These are phyloP conservation scores for Emmonsiellopsis sp. DNA, from an alignment of 2,329 filamentous ascomycete species.

Conservation along the genomic window DNA sequence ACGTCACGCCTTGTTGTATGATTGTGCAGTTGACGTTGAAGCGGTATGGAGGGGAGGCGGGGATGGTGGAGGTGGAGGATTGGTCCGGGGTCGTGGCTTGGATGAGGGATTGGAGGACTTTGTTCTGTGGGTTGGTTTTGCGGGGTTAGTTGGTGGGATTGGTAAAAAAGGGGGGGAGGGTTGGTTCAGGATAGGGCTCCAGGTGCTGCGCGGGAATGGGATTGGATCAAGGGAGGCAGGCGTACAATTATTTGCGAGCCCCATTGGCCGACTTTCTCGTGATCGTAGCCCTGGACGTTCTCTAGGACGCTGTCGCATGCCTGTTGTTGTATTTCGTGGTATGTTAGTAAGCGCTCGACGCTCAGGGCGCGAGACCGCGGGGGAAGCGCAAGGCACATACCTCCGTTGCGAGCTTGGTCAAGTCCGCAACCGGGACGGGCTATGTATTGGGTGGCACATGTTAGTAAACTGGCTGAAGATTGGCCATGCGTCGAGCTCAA, in stretches of 20 bases:
- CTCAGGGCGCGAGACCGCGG: too few relatives aligned
- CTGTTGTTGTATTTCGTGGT: conserved; percentile 36
- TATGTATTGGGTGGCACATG: conserved; percentile 24
- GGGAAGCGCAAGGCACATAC: conserved; percentile 40
- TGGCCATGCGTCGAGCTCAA: neutral
- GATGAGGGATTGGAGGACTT: conserved; percentile 33
- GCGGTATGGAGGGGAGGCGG: conserved; percentile 59
- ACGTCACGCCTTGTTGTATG: conserved; percentile 74
- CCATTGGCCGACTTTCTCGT: conserved; percentile 75
- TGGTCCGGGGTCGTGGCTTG: conserved; percentile 27
- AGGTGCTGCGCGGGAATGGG: neutral
- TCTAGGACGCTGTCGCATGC: conserved; percentile 74
- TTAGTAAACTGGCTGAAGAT: neutral
- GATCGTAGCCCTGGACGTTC: conserved; percentile 71
- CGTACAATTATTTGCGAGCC: conserved; percentile 87
- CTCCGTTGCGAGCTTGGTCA: conserved; percentile 78
- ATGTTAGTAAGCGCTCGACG: neutral
- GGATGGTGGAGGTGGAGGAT: conserved; percentile 25
- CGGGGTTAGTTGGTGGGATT: conserved; percentile 1
- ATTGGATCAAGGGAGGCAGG: conserved; percentile 13
- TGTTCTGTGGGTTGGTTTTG: conserved; percentile 20
- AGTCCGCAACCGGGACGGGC: conserved; percentile 66
- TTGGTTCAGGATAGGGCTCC: neutral
- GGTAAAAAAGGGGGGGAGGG: conserved; percentile 1
- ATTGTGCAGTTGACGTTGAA: conserved; percentile 98